Base-by-base conservation (phyloP, 345 rosid species). In the Melaleuca quinquenervia region DNA sequence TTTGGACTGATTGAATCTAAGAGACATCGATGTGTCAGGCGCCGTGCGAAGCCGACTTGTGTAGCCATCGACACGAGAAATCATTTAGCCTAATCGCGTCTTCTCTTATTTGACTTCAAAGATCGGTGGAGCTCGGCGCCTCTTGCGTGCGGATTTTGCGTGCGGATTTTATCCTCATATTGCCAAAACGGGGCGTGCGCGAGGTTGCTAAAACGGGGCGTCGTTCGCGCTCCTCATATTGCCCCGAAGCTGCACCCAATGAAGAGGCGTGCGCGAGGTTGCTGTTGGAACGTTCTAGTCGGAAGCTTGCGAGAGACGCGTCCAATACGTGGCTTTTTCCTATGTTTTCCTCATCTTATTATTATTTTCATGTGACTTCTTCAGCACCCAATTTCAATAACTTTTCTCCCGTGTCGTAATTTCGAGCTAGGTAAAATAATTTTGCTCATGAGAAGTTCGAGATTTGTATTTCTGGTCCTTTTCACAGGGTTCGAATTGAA, bases 351-450 rank as follows among this genome's bases (percentile, higher is more conserved):
- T 26, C 16, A 11, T 56, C 29, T n/a, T 0, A 2, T 13, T 6
- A 11, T 3, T 15, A 41, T 15, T 29, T 29, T 29, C 5, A 3
- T 3, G 41, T 15, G 75, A 27, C 15, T 3, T 29, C 75, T 29
- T 8, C 15, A 0, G 0, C 45, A 32, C 76, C 1, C 10, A 64
- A 64, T 32, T 32, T 64, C 0, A 1, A 8, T 6, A 8, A 6
- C 11, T 56, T 26, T 56, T 56, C 0, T 26, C 15, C 26, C 26
- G 41, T 41, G 41, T 56, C 1, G 76, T 29, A 64, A 64, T 32
- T 64, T 64, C 24, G 12, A 32, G 45, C 8, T 8, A 41, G 41
- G 2, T 26, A 1, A 32, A 16, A 64, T 64, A 64, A 32, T 32
- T 64, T 29, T 32, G 13, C 76, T 32, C 5, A 29, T 11, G 3